Percentiles rank a stretch among this genome's conserved stretches.
Conservation (phyloP, 208 protist species). For the Herpetomonas samuelpessoai region DNA sequence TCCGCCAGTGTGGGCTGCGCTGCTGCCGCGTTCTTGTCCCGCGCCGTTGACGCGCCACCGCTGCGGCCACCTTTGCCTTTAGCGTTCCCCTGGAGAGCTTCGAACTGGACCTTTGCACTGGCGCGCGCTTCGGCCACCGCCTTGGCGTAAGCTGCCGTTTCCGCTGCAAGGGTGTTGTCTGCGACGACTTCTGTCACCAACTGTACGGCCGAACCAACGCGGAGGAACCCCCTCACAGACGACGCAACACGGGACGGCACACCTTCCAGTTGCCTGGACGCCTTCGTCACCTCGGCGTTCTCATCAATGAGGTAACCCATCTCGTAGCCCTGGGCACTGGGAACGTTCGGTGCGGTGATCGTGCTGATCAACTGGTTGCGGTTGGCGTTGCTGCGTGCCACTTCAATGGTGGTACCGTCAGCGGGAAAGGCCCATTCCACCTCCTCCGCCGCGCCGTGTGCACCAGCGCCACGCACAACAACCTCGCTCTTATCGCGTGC, state of each 20-base stretch:
- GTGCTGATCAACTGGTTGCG: conserved; percentile 43
- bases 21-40: conserved; percentile 27
- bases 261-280: neutral
- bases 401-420: conserved; percentile 61
- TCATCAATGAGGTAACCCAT: conserved; percentile 10
- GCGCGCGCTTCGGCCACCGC: conserved; percentile 47
- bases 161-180: conserved; percentile 57
- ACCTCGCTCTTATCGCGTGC: conserved; percentile 33
- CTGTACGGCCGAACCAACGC: conserved; percentile 20
- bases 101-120: conserved; percentile 53
- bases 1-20: conserved; percentile 47
- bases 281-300: neutral
- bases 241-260: conserved; percentile 28
- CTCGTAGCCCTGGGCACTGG: conserved; percentile 40
- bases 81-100: conserved; percentile 24
- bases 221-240: conserved; percentile 39
- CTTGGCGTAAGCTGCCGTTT: conserved; percentile 25
- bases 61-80: conserved; percentile 10
- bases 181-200: conserved; percentile 61
- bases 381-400: conserved; percentile 54
- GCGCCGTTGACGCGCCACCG: conserved; percentile 6
- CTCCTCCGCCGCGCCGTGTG: conserved; percentile 40
- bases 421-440: conserved; percentile 60
- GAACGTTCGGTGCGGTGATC: conserved; percentile 15
- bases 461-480: conserved; percentile 21